Percentiles rank a stretch among this genome's conserved stretches.
Conservation (phyloP, 2,329 filamentous ascomycete species). For the Ceratocystis huliohia region DNA sequence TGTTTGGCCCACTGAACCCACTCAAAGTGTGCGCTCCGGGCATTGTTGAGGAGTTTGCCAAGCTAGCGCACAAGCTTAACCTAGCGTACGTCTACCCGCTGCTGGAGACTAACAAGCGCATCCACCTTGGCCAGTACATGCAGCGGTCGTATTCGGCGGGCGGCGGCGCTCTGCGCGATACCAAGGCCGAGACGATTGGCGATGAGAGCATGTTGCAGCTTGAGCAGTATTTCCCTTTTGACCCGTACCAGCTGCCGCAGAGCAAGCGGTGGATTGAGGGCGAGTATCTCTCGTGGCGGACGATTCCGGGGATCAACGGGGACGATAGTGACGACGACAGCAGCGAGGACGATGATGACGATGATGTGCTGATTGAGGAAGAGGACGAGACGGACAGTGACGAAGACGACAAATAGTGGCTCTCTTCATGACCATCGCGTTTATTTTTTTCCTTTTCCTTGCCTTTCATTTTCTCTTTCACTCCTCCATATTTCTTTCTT, state of each 20-base stretch:
- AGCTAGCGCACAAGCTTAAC: slow-evolving; percentile 69
- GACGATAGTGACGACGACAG: slow-evolving; percentile 44
- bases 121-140: slow-evolving; percentile 62
- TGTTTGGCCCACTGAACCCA: slow-evolving; percentile 83
- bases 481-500: background rate
- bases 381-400: slow-evolving; percentile 40
- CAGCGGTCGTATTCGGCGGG: slow-evolving; percentile 41
- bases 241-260: slow-evolving; percentile 80
- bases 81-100: slow-evolving; percentile 84
- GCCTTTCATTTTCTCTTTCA: background rate
- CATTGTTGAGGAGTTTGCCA: slow-evolving; percentile 85
- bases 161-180: slow-evolving; percentile 30
- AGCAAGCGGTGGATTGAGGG: slow-evolving; percentile 80
- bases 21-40: slow-evolving; percentile 85
- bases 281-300: slow-evolving; percentile 71
- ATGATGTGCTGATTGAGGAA: slow-evolving; percentile 34
- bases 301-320: slow-evolving; percentile 55
- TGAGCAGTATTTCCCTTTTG: slow-evolving; percentile 93
- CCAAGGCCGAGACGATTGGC: slow-evolving; percentile 17
- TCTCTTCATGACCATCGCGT: background rate
- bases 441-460: slow-evolving; percentile 1
- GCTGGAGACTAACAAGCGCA: slow-evolving; percentile 82
- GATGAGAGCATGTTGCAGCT: slow-evolving; percentile 74
- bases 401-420: slow-evolving; percentile 31
- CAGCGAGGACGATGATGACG: slow-evolving; percentile 35